A percentile compares a stretch with the other conserved stretches of the same genome.
Evolutionary conservation across 371 early-diverging fungal species (phyloP).

Genomic region (Apophysomyces elegans): DNA sequence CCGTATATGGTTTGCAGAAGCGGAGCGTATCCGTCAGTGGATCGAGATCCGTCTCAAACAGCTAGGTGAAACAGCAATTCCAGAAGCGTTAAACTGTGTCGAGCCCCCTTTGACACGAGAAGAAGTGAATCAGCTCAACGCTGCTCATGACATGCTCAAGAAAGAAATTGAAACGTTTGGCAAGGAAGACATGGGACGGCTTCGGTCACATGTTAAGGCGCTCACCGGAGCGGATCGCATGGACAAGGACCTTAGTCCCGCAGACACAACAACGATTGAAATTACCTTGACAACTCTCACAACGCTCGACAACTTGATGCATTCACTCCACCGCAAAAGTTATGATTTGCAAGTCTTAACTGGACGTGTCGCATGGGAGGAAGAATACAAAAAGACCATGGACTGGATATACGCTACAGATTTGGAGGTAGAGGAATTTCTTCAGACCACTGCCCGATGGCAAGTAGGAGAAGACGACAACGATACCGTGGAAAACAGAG

Average conservation of each 20-base stretch:
- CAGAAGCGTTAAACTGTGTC: conserved; percentile 32
- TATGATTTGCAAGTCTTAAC: conserved; percentile 50
- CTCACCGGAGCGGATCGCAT: conserved; percentile 37
- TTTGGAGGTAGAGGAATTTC: conserved; percentile 30
- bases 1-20: conserved; percentile 54
- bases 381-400: conserved; percentile 31
- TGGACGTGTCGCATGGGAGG: conserved; percentile 52
- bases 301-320: conserved; percentile 51
- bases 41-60: conserved; percentile 45
- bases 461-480: conserved; percentile 9
- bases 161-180: conserved; percentile 44
- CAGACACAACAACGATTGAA: conserved; percentile 61
- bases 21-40: conserved; percentile 50
- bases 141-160: conserved; percentile 30
- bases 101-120: conserved; percentile 21
- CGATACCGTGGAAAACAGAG: conserved; percentile 14
- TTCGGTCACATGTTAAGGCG: conserved; percentile 57
- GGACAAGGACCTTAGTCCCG: conserved; percentile 51
- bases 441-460: conserved; percentile 39
- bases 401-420: conserved; percentile 33
- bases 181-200: conserved; percentile 51
- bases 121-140: conserved; percentile 33
- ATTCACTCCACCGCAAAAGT: conserved; percentile 36
- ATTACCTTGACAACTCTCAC: conserved; percentile 54
- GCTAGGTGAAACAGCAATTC: conserved; percentile 23